Percentiles rank a stretch among this genome's conserved stretches.
Evolutionary conservation across 306 rosid species (phyloP).

Genomic region (Dryas drummondii): DNA sequence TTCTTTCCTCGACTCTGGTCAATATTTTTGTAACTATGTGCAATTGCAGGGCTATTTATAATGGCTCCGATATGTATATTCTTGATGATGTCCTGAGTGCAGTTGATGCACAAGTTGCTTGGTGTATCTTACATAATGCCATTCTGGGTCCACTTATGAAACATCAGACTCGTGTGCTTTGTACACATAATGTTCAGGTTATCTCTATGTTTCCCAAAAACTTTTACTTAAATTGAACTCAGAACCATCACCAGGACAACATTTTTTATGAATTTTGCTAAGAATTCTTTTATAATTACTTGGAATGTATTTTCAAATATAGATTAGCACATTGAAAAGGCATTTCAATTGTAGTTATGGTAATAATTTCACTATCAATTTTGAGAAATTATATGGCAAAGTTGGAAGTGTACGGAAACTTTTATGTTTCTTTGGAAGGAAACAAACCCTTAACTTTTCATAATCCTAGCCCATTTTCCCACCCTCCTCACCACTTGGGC

Average conservation of each 20-base stretch:
- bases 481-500: too few relatives aligned
- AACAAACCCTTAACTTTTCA: too few relatives aligned
- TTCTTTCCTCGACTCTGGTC: constrained; percentile 7
- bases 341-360: neutral
- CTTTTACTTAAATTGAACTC: neutral
- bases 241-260: neutral
- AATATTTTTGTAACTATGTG: constrained; percentile 22
- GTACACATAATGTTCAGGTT: constrained; percentile 88
- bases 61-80: constrained; percentile 72
- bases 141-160: constrained; percentile 74
- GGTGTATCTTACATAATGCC: constrained; percentile 67
- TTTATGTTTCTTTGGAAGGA: too few relatives aligned
- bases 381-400: too few relatives aligned
- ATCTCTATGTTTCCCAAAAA: constrained; percentile 8
- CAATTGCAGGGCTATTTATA: constrained; percentile 75
- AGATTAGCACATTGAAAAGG: neutral
- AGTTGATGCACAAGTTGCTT: constrained; percentile 89
- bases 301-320: neutral
- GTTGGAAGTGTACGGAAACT: too few relatives aligned
- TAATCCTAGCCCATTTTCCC: too few relatives aligned
- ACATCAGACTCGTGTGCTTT: constrained; percentile 66
- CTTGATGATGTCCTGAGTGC: constrained; percentile 95
- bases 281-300: neutral
- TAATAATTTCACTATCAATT: neutral
- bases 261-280: neutral